Evolutionary conservation across 768 basidiomycete species (phyloP).

Genomic region (Macrocybe gigantea): DNA sequence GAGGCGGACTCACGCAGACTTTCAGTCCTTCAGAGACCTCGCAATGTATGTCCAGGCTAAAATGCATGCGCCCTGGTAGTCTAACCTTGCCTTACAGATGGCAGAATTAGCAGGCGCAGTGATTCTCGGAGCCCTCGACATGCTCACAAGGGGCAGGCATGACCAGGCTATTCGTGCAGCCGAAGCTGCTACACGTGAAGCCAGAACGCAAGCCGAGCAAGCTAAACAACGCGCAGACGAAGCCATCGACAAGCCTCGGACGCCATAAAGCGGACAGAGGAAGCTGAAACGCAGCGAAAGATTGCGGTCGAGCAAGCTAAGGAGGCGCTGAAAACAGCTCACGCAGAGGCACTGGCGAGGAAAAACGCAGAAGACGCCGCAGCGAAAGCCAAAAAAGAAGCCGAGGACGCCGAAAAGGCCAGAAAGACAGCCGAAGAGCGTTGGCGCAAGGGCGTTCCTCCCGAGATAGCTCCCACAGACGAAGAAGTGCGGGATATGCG

Average conservation of each 20-base stretch:
- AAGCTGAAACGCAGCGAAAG: slow-evolving; percentile 1
- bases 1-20: no score
- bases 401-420: neutral
- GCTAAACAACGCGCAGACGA: neutral
- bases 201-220: neutral
- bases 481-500: neutral
- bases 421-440: neutral
- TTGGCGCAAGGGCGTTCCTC: slow-evolving; percentile 2
- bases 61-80: no score
- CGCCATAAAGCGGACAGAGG: neutral
- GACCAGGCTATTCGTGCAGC: neutral
- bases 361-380: neutral
- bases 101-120: no score
- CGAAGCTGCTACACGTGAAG: neutral
- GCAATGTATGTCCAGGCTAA: no score
- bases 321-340: slow-evolving; percentile 1
- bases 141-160: no score
- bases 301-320: neutral
- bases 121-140: no score
- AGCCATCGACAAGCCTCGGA: neutral
- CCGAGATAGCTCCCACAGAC: neutral
- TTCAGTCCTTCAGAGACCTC: no score
- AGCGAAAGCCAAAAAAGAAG: neutral
- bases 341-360: neutral
- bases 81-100: no score